These are phyloP conservation scores for Lecanicillium sp. DNA, from an alignment of 2,329 filamentous ascomycete genomes.

Conservation along the genomic window DNA sequence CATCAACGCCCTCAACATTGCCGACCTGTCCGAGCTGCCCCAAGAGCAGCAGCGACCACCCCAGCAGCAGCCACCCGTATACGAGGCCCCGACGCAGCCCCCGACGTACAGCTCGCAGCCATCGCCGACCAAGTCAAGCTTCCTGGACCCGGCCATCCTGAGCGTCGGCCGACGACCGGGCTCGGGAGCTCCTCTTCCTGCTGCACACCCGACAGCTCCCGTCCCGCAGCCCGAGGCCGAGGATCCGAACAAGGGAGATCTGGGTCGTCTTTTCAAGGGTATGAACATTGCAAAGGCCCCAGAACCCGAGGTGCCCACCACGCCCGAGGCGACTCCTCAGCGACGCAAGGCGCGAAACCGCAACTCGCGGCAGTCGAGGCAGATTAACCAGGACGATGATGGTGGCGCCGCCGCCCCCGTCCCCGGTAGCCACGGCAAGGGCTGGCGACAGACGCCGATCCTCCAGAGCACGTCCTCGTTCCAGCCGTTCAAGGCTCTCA, in stretches of 20 bases:
- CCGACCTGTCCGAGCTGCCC: constrained; percentile 38
- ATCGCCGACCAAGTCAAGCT: constrained; percentile 42
- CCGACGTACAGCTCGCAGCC: constrained; percentile 20
- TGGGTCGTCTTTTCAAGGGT: constrained; percentile 17
- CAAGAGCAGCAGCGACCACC: constrained; percentile 24
- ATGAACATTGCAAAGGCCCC: constrained; percentile 19
- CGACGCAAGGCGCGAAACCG: constrained; percentile 28
- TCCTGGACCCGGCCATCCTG: constrained; percentile 78
- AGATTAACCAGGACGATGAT: constrained; percentile 20
- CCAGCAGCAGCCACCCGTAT: constrained; percentile 21
- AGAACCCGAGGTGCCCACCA: constrained; percentile 18
- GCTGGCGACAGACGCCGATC: constrained; percentile 56
- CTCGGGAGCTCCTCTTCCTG: constrained; percentile 22
- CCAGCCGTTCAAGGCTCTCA: constrained; percentile 57
- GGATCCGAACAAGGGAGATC: constrained; percentile 1
- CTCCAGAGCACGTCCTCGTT: constrained; percentile 56
- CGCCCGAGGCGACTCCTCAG: constrained; percentile 21
- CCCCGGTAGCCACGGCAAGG: constrained; percentile 37
- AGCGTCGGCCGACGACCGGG: constrained; percentile 51
- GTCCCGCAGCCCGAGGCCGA: neutral
- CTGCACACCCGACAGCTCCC: constrained; percentile 22
- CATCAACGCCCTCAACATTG: constrained; percentile 40
- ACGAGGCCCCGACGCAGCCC: constrained; percentile 19
- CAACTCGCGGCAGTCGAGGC: constrained; percentile 29
- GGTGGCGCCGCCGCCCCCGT: constrained; percentile 22